These are phyloP conservation scores for Erodium texanum DNA, from an alignment of 441 rosid species.

Conservation along the genomic window DNA sequence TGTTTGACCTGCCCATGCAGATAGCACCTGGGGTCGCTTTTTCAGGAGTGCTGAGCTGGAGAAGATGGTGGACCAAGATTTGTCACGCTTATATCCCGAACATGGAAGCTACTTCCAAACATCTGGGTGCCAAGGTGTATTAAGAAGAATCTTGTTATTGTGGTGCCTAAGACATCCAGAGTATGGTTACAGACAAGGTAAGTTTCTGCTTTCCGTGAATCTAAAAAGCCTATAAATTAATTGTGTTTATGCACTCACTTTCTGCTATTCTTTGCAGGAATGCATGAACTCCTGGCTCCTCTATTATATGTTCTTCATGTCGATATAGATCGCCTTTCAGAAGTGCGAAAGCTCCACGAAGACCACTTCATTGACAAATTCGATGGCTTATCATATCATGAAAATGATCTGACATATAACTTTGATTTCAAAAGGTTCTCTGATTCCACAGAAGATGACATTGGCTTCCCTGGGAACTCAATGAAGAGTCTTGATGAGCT, in stretches of 20 bases:
- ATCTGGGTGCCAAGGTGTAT: slow-evolving; percentile 85
- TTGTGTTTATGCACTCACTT: neutral
- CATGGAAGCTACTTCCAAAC: slow-evolving; percentile 90
- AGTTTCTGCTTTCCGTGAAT: neutral
- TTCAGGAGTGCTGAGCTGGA: slow-evolving; percentile 86
- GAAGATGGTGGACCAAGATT: slow-evolving; percentile 85
- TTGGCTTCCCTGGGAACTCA: slow-evolving; percentile 36
- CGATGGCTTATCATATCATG: slow-evolving; percentile 65
- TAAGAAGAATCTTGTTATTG: slow-evolving; percentile 68
- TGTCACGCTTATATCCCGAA: slow-evolving; percentile 80
- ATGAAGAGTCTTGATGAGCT: slow-evolving; percentile 58
- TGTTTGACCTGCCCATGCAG: slow-evolving; percentile 30
- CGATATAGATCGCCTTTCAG: slow-evolving; percentile 61
- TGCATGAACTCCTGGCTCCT: slow-evolving; percentile 98
- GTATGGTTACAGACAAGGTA: slow-evolving; percentile 81
- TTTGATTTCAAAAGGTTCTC: slow-evolving; percentile 65
- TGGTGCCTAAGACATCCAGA: slow-evolving; percentile 94
- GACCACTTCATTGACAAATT: slow-evolving; percentile 82
- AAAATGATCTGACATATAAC: slow-evolving; percentile 59
- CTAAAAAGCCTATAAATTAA: neutral
- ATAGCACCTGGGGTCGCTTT: slow-evolving; percentile 92
- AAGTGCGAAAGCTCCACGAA: slow-evolving; percentile 73
- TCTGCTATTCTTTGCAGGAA: slow-evolving; percentile 38
- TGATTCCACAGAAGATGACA: slow-evolving; percentile 56
- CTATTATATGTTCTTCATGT: slow-evolving; percentile 82